Base-by-base conservation (phyloP, 441 rosid species). In the Croton setiger region DNA sequence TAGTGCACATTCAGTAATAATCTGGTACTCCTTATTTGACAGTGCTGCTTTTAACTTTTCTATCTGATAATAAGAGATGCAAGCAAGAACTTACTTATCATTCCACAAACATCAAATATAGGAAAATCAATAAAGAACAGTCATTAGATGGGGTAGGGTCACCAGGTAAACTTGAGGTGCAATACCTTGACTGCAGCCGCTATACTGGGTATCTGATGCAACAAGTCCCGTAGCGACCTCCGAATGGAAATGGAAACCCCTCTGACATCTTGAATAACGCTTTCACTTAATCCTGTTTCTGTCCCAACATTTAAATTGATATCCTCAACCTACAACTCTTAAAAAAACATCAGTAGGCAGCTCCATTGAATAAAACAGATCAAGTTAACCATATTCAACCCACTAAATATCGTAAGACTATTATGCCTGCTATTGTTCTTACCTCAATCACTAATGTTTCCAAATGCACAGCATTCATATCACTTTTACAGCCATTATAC, bases 301-400 rank as follows among this genome's bases (percentile, higher is more conserved):
- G 80, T 74, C 54, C 97, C 98, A 72, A 96, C 96, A 84, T 96
- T 96, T 74, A 96, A 86, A 86, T 91, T 91, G 85, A 96, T 91
- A 74, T 96, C 97, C 81, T 88, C 87, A 67, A 96, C 91, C 99
- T 96, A 78, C 49, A 67, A 68, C 37, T 54, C 68, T 60, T 2
- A 63, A 36, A 49, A 68, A 63, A 47, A 54, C 39, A 60, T 41
- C n/a, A 62, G 48, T 9, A 53, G 5, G n/a, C 18, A 63, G 13
- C 20, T 49, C 11, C 15, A 10, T 1, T 21, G 39, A 36, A 31
- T 56, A 71, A 68, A 66, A 57, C 37, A 64, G 60, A 69, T 31
- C 49, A 71, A 54, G 44, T 27, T 8, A 7, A 23, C 37, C 23
- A 47, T 18, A 39, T 66, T 70, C 49, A 41, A 61, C 13, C 69